phyloP scores from a whole-genome alignment of 1,139 yeast species.

The Debaryomyces nepalensis region DNA sequence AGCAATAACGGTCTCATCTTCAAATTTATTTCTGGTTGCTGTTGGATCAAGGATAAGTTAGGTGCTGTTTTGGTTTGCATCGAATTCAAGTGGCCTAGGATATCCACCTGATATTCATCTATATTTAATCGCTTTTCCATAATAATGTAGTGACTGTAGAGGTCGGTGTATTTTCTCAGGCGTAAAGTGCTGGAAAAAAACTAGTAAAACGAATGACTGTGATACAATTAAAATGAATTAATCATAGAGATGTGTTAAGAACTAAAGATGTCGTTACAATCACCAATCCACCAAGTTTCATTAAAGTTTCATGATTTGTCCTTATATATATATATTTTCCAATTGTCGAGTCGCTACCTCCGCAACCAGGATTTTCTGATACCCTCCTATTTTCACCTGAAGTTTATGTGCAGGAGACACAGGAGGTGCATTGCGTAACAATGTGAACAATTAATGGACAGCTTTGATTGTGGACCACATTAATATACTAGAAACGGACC shows the following conservation, averaged over 20 bases:
- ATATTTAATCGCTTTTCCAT: slow-evolving; percentile 17
- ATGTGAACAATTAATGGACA: neutral
- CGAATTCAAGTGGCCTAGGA: slow-evolving; percentile 41
- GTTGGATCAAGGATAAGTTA: slow-evolving; percentile 46
- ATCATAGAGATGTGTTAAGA: slow-evolving; percentile 9
- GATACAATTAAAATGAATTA: slow-evolving; percentile 10
- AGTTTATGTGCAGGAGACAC: neutral
- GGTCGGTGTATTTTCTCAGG: neutral
- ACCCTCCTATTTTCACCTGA: slow-evolving; percentile 6
- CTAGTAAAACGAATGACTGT: slow-evolving; percentile 8
- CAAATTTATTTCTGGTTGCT: slow-evolving; percentile 55
- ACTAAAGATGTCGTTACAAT: slow-evolving; percentile 7
- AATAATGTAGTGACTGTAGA: slow-evolving; percentile 2
- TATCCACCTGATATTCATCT: slow-evolving; percentile 47
- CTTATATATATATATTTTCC: slow-evolving; percentile 10
- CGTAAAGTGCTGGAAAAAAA: slow-evolving; percentile 1
- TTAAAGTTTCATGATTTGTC: slow-evolving; percentile 4
- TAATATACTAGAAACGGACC: neutral
- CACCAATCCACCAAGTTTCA: neutral
- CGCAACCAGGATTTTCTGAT: slow-evolving; percentile 5
- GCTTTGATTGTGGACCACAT: too few relatives aligned
- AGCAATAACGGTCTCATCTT: slow-evolving; percentile 55
- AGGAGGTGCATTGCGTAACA: neutral
- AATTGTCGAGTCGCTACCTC: neutral
- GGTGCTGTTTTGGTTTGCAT: slow-evolving; percentile 43